Evolutionary conservation across 208 protist genomes (phyloP).

Genomic region (Zelonia costaricensis): DNA sequence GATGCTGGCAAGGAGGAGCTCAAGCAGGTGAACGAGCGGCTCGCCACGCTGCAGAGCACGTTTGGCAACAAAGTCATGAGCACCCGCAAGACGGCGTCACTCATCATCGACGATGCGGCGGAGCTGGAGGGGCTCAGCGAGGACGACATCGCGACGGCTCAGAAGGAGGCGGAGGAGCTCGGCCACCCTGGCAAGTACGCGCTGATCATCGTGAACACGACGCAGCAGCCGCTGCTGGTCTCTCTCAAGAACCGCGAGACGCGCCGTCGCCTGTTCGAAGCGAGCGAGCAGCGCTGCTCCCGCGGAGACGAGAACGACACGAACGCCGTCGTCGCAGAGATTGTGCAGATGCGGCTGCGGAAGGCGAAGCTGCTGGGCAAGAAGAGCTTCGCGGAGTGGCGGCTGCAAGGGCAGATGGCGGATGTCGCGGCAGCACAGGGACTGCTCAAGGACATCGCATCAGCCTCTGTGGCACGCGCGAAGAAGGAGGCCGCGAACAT

Average conservation of each 20-base stretch:
- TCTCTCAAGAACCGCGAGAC: slow-evolving; percentile 38
- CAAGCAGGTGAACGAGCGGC: slow-evolving; percentile 42
- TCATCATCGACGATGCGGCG: slow-evolving; percentile 36
- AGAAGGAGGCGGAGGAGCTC: slow-evolving; percentile 33
- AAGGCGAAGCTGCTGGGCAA: slow-evolving; percentile 51
- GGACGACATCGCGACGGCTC: slow-evolving; percentile 30
- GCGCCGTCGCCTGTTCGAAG: slow-evolving; percentile 42
- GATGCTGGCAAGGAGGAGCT: slow-evolving; percentile 39
- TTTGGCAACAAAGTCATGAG: slow-evolving; percentile 45
- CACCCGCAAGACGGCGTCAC: slow-evolving; percentile 25
- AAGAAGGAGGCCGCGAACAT: slow-evolving; percentile 40
- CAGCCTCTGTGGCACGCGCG: background rate
- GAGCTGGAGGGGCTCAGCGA: slow-evolving; percentile 45
- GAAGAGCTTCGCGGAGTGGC: slow-evolving; percentile 54
- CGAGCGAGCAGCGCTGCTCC: slow-evolving; percentile 22
- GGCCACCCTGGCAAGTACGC: slow-evolving; percentile 47
- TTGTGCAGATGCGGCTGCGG: slow-evolving; percentile 34
- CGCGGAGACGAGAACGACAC: slow-evolving; percentile 31
- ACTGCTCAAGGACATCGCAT: slow-evolving; percentile 31
- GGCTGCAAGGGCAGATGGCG: slow-evolving; percentile 53
- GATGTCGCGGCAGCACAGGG: slow-evolving; percentile 22
- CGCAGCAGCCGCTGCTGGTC: slow-evolving; percentile 50
- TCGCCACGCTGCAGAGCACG: slow-evolving; percentile 34
- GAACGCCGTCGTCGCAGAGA: slow-evolving; percentile 22
- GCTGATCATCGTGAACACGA: slow-evolving; percentile 49